Conservation (phyloP, 2,329 filamentous ascomycete genomes). For the Fusarium sp. region DNA sequence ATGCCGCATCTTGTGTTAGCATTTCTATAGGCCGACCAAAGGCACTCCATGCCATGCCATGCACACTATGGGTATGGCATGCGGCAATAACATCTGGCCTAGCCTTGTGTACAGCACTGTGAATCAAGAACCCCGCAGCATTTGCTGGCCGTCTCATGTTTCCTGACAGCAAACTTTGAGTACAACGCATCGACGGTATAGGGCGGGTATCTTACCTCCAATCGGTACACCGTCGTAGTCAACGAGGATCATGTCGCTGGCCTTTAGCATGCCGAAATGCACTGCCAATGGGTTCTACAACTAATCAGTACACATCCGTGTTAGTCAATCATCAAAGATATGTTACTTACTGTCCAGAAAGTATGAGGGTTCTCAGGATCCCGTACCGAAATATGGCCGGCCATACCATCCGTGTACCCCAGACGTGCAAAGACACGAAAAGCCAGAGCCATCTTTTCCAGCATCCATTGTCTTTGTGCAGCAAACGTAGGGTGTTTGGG, state of each 20-base stretch:
- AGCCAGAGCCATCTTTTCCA: neutral
- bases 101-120: constrained; percentile 73
- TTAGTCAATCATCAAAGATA: neutral
- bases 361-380: neutral
- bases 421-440: constrained; percentile 3
- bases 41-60: constrained; percentile 74
- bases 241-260: constrained; percentile 74
- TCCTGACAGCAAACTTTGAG: neutral
- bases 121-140: constrained; percentile 77
- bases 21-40: constrained; percentile 75
- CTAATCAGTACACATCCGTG: neutral
- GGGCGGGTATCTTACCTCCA: constrained; percentile 57
- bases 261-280: constrained; percentile 3
- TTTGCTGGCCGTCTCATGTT: constrained; percentile 55
- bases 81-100: constrained; percentile 74
- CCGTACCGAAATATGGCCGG: neutral
- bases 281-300: neutral
- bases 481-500: neutral
- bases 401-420: constrained; percentile 2
- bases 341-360: neutral
- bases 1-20: constrained; percentile 70
- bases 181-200: neutral
- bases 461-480: neutral
- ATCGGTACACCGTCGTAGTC: constrained; percentile 41
- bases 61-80: constrained; percentile 74